Evolutionary conservation across 345 rosid species (phyloP), one percentile per base, ranked within the genome.

Genomic region (Corchorus olitorius): DNA sequence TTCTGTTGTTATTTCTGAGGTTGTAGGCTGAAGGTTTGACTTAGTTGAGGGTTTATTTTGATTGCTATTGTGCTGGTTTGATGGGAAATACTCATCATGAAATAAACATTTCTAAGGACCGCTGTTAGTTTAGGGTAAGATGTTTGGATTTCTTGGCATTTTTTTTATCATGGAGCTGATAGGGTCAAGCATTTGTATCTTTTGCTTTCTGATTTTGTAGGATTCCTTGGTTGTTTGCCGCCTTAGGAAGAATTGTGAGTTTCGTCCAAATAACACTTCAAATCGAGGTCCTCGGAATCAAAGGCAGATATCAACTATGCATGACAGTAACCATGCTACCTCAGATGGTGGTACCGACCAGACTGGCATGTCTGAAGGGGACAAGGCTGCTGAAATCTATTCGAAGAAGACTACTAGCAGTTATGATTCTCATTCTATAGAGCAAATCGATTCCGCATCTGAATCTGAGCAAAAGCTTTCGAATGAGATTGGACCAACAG

Each of bases 161-260:
- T 68, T 48, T 39, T 45, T 39, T 45, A 3, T 19, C 33, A 65
- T 41, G 70, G 7, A 65, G 70, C 55, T 65, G 14, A 8, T 39
- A 15, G n/a, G 22, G 54, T 13, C 3, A 63, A 11, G 0, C 9
- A 52, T 70, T 35, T 55, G 7, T 37, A 35, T 13, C 1, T 59
- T 76, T 65, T 53, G 77, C 49, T 55, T 43, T 53, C 54, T 34
- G 41, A 33, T 72, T 77, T 73, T 43, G 52, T 79, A 95, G 93
- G 96, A 93, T 41, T 84, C 97, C 13, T 81, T 90, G 43, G 98
- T 95, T 43, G 87, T 93, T 43, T 95, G 99, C 81, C 94, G 97
- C 43, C 86, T 95, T n/a, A 84, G 88, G 76, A 92, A 56, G 87
- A 95, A 93, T 48, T 35, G 20, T 0, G 97, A 89, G 39, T 93